Percentiles rank a stretch among this genome's conserved stretches.
These are phyloP conservation scores for Vitis hybrid DNA, from an alignment of 177 flowering plant genomes.

Conservation along the genomic window DNA sequence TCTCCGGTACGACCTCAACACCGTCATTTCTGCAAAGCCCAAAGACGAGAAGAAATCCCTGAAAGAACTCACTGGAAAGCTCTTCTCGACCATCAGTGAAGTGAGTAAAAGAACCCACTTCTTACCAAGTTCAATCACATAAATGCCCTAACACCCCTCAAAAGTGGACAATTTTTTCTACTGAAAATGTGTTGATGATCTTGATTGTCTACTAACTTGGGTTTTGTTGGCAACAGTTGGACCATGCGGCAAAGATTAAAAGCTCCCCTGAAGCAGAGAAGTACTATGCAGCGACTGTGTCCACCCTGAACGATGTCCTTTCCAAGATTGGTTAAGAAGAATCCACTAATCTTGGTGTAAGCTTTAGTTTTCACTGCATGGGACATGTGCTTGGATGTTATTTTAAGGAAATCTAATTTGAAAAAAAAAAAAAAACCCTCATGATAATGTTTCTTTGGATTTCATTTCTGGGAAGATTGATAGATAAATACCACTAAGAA, in stretches of 20 bases:
- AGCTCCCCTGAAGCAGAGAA: conserved; percentile 82
- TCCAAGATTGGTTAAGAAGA: conserved; percentile 71
- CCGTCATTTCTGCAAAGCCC: conserved; percentile 70
- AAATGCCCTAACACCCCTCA: too few relatives aligned
- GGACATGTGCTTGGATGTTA: conserved; percentile 2
- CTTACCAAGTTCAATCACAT: too few relatives aligned
- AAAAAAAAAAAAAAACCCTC: neutral
- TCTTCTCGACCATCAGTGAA: conserved; percentile 56
- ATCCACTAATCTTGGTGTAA: conserved; percentile 16
- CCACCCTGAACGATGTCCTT: conserved; percentile 70
- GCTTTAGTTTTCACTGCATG: conserved; percentile 11
- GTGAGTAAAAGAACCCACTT: conserved; percentile 36
- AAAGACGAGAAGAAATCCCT: conserved; percentile 73
- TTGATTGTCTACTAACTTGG: too few relatives aligned
- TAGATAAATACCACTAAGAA: too few relatives aligned
- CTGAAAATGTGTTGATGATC: too few relatives aligned
- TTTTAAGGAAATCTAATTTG: conserved; percentile 6
- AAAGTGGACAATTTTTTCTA: too few relatives aligned
- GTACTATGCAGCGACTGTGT: conserved; percentile 71
- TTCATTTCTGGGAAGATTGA: too few relatives aligned
- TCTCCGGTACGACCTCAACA: conserved; percentile 91
- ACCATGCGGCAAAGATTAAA: conserved; percentile 89
- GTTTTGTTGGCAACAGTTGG: conserved; percentile 49
- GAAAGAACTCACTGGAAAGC: conserved; percentile 73
- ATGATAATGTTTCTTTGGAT: neutral